Evolutionary conservation across 2,329 filamentous ascomycete genomes (phyloP).

Genomic region (Neofusicoccum cordaticola): DNA sequence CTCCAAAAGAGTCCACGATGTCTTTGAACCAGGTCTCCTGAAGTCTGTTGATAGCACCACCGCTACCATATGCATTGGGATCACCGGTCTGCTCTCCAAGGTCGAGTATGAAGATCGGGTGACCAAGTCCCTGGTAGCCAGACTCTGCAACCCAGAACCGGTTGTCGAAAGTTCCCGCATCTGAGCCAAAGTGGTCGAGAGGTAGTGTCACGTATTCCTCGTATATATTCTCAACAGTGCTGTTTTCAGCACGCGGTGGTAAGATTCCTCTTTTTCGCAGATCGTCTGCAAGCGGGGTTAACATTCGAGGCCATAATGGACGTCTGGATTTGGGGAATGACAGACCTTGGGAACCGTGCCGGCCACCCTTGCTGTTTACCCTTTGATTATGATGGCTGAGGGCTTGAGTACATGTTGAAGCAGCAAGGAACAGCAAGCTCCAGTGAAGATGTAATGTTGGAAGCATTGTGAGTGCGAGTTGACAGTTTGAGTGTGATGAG

Average conservation of each 20-base stretch:
- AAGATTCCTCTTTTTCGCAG: neutral
- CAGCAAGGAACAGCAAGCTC: neutral
- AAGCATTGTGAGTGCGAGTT: neutral
- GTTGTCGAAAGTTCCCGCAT: constrained; percentile 33
- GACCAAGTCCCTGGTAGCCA: constrained; percentile 32
- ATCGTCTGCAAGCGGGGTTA: neutral
- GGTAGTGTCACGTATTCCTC: constrained; percentile 35
- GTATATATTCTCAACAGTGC: neutral
- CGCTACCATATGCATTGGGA: neutral
- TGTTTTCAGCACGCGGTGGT: neutral
- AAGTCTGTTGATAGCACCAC: neutral
- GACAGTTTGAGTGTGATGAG: constrained; percentile 9
- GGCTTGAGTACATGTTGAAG: neutral
- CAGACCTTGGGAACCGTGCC: neutral
- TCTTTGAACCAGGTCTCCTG: neutral
- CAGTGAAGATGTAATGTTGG: neutral
- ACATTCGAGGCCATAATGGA: neutral
- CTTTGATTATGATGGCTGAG: neutral
- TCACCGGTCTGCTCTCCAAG: constrained; percentile 33
- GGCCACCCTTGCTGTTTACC: neutral
- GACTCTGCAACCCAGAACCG: constrained; percentile 35
- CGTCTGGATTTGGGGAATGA: neutral
- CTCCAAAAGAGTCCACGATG: neutral
- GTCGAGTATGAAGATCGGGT: constrained; percentile 39
- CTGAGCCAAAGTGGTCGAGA: constrained; percentile 34